Evolutionary conservation across 768 basidiomycete genomes (phyloP).

Genomic region (Phanerochaete sordida): DNA sequence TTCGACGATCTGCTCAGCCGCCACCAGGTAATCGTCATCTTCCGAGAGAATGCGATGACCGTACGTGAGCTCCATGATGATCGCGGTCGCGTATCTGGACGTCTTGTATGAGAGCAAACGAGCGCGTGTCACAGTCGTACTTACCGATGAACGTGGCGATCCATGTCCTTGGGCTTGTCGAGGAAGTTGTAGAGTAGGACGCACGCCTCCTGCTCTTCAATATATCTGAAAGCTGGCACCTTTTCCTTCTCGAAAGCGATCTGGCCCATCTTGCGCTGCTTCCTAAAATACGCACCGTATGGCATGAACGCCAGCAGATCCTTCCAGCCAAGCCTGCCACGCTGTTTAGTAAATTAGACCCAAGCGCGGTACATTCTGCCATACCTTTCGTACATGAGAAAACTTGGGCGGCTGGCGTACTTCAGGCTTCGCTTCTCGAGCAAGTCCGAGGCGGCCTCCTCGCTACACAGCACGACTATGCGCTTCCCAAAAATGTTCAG

Average conservation of each 20-base stretch:
- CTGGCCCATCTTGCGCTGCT: constrained; percentile 11
- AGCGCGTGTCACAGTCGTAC: background rate
- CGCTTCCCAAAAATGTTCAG: constrained; percentile 29
- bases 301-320: constrained; percentile 14
- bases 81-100: constrained; percentile 21
- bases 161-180: constrained; percentile 23
- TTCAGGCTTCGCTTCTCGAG: constrained; percentile 33
- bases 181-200: constrained; percentile 24
- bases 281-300: constrained; percentile 18
- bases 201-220: constrained; percentile 25
- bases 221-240: constrained; percentile 16
- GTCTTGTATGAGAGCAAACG: background rate
- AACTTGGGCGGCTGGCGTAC: constrained; percentile 36
- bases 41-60: constrained; percentile 27
- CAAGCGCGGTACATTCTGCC: background rate
- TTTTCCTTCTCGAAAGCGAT: constrained; percentile 5
- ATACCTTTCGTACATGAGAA: constrained; percentile 21
- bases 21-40: constrained; percentile 26
- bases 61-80: constrained; percentile 30
- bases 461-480: constrained; percentile 31
- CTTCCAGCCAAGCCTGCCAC: constrained; percentile 17
- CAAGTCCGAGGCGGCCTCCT: constrained; percentile 29
- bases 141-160: constrained; percentile 3
- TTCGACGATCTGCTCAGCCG: constrained; percentile 19
- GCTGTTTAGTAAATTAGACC: background rate